Evolutionary conservation across 164 flowering plant genomes (phyloP).

Genomic region (Umbilicus rupestris): DNA sequence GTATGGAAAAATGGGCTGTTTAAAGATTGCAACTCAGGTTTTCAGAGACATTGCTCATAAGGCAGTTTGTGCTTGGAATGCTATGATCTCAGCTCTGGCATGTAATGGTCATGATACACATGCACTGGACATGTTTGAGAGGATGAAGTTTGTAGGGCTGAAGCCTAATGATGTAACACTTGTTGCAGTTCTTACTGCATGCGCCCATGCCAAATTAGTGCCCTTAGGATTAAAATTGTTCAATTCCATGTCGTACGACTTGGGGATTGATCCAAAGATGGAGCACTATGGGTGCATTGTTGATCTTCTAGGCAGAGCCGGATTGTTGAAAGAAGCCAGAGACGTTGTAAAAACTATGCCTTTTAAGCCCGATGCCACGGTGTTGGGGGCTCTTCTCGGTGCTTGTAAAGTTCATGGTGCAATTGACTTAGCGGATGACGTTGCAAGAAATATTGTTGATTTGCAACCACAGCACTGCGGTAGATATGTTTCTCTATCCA

Average conservation of each 20-base stretch:
- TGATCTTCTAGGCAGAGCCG: slow-evolving; percentile 70
- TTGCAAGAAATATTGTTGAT: slow-evolving; percentile 42
- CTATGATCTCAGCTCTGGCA: slow-evolving; percentile 56
- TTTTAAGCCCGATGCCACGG: slow-evolving; percentile 61
- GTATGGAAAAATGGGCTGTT: slow-evolving; percentile 57
- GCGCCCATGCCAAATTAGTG: slow-evolving; percentile 53
- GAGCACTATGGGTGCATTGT: slow-evolving; percentile 82
- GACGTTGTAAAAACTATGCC: slow-evolving; percentile 51
- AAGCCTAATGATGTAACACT: slow-evolving; percentile 56
- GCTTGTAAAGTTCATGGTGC: slow-evolving; percentile 68
- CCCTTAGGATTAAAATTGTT: slow-evolving; percentile 41
- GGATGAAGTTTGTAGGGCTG: slow-evolving; percentile 31
- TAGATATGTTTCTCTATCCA: slow-evolving; percentile 48
- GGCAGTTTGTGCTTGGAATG: slow-evolving; percentile 69
- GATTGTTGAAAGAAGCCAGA: slow-evolving; percentile 46
- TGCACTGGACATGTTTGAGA: slow-evolving; percentile 48
- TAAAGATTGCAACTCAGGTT: slow-evolving; percentile 26
- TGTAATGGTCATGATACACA: slow-evolving; percentile 43
- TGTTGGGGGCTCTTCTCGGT: slow-evolving; percentile 69
- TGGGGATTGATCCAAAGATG: slow-evolving; percentile 43
- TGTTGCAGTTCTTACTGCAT: slow-evolving; percentile 55
- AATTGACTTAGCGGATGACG: slow-evolving; percentile 35
- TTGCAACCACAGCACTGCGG: slow-evolving; percentile 61
- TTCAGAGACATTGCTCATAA: slow-evolving; percentile 33
- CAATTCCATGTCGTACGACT: slow-evolving; percentile 33